Conservation (phyloP, 768 basidiomycete species). For the Lentinus brumalis region DNA sequence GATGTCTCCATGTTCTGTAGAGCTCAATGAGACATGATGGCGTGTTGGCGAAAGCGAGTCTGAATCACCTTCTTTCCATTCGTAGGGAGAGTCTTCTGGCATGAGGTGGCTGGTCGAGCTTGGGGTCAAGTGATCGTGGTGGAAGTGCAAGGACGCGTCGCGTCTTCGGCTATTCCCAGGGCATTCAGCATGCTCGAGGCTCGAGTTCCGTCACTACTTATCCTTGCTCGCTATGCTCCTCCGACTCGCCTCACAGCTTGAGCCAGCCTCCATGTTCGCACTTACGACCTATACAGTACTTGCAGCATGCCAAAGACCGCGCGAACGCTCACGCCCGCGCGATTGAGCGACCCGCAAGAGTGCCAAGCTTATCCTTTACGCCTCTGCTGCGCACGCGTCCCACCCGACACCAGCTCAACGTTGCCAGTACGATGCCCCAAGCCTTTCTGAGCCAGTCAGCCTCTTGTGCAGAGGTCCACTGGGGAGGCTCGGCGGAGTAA, state of each 20-base stretch:
- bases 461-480: no score
- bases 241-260: not conserved
- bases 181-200: no score
- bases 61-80: slow-evolving; percentile 55
- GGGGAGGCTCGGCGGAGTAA: no score
- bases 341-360: no score
- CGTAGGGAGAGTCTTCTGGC: slow-evolving; percentile 30
- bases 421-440: no score
- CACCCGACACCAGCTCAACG: no score
- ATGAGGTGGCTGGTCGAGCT: not conserved
- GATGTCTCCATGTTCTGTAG: slow-evolving; percentile 56
- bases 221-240: not conserved
- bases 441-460: no score
- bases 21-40: slow-evolving; percentile 20
- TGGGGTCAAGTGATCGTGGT: not conserved
- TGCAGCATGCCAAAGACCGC: not conserved
- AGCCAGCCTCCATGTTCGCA: not conserved
- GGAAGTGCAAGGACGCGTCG: not conserved
- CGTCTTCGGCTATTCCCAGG: not conserved
- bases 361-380: no score
- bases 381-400: no score
- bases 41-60: not conserved
- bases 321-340: not conserved
- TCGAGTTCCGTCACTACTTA: not conserved
- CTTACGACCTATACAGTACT: not conserved